Conservation (phyloP, 2,329 filamentous ascomycete genomes). For the Ascomycota sp. region DNA sequence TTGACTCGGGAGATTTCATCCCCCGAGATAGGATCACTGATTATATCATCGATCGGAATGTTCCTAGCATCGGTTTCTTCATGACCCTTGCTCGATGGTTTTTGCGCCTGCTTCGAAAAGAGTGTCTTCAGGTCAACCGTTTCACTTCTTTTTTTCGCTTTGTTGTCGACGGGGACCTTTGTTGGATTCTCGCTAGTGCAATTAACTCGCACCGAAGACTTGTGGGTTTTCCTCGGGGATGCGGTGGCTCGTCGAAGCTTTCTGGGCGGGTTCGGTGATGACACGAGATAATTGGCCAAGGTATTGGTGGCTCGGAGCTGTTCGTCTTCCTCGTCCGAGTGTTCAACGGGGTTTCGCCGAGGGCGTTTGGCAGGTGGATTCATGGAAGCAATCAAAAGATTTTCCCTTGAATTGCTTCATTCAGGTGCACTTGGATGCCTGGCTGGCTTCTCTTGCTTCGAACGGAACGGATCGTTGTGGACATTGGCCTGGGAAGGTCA, state of each 20-base stretch:
- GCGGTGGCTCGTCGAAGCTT: conserved; percentile 5
- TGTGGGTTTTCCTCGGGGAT: conserved; percentile 7
- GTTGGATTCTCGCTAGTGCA: conserved; percentile 14
- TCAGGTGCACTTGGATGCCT: conserved; percentile 1
- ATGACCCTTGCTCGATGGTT: conserved; percentile 15
- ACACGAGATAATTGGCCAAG: conserved; percentile 29
- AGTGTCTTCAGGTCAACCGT: conserved; percentile 36
- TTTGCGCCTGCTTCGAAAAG: conserved; percentile 41
- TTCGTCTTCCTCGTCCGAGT: conserved; percentile 29
- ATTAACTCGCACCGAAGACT: conserved; percentile 10
- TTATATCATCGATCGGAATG: conserved; percentile 24
- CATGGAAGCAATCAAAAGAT: conserved; percentile 22
- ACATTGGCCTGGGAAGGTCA: too few relatives aligned
- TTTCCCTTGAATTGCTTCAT: conserved; percentile 7
- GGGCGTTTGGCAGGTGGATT: conserved; percentile 37
- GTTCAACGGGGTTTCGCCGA: conserved; percentile 32
- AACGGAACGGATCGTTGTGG: too few relatives aligned
- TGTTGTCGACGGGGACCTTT: conserved; percentile 18
- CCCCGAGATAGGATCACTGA: conserved; percentile 37
- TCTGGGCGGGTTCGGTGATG: conserved; percentile 23
- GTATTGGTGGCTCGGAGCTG: conserved; percentile 21
- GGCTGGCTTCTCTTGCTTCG: too few relatives aligned
- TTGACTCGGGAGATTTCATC: conserved; percentile 33
- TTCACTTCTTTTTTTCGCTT: conserved; percentile 27
- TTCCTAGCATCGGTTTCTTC: conserved; percentile 10